Evolutionary conservation across 106 monocot species (phyloP).

Genomic region (Dendrobium nobile): DNA sequence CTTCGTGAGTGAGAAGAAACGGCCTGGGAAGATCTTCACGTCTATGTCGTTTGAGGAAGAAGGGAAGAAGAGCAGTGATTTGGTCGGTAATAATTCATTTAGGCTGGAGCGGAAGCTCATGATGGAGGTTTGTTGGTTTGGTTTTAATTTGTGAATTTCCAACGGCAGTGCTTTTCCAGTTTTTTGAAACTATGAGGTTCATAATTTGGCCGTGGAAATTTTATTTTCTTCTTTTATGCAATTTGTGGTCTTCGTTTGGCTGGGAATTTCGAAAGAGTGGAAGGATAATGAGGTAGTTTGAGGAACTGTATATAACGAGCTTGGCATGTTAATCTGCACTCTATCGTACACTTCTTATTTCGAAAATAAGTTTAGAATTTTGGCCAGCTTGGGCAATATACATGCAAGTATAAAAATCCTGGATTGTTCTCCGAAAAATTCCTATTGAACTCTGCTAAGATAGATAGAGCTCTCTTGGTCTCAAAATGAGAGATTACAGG

Average conservation of each 20-base stretch:
- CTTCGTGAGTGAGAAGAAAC: slow-evolving; percentile 25
- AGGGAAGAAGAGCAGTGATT: slow-evolving; percentile 6
- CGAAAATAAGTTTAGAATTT: not conserved
- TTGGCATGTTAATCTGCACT: not conserved
- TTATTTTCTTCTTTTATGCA: not conserved
- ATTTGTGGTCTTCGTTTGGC: not conserved
- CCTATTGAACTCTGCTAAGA: not conserved
- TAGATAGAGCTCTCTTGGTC: not conserved
- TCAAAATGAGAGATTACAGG: not conserved
- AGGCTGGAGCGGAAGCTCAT: slow-evolving; percentile 68
- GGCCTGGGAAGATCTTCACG: slow-evolving; percentile 74
- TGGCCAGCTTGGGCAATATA: not conserved
- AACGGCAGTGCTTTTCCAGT: not conserved
- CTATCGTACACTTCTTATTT: not conserved
- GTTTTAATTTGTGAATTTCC: not conserved
- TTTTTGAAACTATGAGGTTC: not conserved
- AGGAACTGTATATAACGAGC: not conserved
- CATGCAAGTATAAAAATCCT: not conserved
- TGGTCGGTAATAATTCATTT: slow-evolving; percentile 26
- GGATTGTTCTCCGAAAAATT: not conserved
- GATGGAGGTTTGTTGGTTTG: slow-evolving; percentile 44
- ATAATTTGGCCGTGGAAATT: not conserved
- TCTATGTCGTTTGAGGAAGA: slow-evolving; percentile 68
- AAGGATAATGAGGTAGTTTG: not conserved
- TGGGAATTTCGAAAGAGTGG: not conserved